Conservation (phyloP, 2,329 filamentous ascomycete species). For the Chalaropsis thielavioides region DNA sequence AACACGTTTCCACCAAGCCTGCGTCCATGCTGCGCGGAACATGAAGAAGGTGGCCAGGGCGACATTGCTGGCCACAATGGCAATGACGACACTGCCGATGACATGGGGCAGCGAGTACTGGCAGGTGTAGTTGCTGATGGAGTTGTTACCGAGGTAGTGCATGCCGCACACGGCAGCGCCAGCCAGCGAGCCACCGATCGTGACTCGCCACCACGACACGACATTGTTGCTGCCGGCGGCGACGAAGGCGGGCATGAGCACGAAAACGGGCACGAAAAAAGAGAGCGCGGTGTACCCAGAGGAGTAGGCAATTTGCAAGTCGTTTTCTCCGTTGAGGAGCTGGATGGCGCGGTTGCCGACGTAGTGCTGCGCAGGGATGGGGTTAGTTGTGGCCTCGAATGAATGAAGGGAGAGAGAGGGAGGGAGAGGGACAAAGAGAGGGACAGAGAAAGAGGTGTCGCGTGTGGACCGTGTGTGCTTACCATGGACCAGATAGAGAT, state of each 20-base stretch:
- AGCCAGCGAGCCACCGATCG: constrained; percentile 51
- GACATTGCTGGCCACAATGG: constrained; percentile 53
- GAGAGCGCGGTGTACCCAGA: constrained; percentile 58
- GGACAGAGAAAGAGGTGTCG: neutral
- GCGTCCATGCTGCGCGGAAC: constrained; percentile 61
- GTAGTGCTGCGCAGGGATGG: constrained; percentile 45
- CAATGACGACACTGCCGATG: constrained; percentile 55
- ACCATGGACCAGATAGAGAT: constrained; percentile 62
- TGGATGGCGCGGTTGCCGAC: constrained; percentile 69
- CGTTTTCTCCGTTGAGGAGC: constrained; percentile 45
- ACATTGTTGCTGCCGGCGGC: constrained; percentile 47
- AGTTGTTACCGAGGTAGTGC: constrained; percentile 79
- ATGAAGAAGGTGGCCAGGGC: constrained; percentile 67
- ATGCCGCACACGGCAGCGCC: constrained; percentile 68
- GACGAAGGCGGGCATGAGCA: constrained; percentile 58
- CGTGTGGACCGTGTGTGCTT: constrained; percentile 18
- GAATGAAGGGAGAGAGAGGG: constrained; percentile 11
- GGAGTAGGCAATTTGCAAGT: constrained; percentile 61
- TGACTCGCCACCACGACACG: constrained; percentile 43
- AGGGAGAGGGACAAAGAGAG: neutral
- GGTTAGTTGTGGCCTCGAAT: constrained; percentile 1
- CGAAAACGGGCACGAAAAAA: constrained; percentile 64
- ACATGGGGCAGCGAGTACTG: constrained; percentile 46
- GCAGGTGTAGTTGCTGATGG: constrained; percentile 62
- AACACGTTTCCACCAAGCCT: constrained; percentile 60